These are phyloP conservation scores for Globisporangium apiculatum DNA, from an alignment of 352 stramenopile genomes.

Conservation along the genomic window DNA sequence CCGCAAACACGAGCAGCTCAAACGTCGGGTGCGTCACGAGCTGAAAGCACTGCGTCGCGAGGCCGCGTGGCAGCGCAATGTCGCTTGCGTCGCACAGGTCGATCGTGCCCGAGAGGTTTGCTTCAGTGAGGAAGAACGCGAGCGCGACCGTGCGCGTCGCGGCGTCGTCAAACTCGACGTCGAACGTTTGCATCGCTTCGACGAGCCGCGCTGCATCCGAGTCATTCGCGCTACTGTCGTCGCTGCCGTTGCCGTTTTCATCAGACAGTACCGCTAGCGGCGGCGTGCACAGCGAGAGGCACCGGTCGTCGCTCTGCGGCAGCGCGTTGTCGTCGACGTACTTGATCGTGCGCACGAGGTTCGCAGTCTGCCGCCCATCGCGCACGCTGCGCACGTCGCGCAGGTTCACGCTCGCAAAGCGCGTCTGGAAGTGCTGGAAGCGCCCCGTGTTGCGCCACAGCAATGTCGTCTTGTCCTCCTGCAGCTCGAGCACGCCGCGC, in stretches of 20 bases:
- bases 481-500: slow-evolving; percentile 45
- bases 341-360: slow-evolving; percentile 80
- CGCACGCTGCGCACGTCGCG: slow-evolving; percentile 53
- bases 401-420: slow-evolving; percentile 24
- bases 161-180: slow-evolving; percentile 66
- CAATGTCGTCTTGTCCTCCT: slow-evolving; percentile 56
- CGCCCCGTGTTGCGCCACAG: slow-evolving; percentile 43
- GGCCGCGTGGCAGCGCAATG: slow-evolving; percentile 37
- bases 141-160: slow-evolving; percentile 39
- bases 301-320: slow-evolving; percentile 53
- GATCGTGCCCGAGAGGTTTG: slow-evolving; percentile 34
- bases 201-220: slow-evolving; percentile 11
- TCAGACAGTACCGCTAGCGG: not conserved
- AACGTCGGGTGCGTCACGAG: slow-evolving; percentile 68
- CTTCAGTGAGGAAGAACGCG: slow-evolving; percentile 52
- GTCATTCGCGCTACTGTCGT: not conserved
- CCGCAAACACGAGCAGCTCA: slow-evolving; percentile 55
- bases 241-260: not conserved
- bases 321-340: slow-evolving; percentile 45
- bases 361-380: slow-evolving; percentile 65
- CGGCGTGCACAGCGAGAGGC: slow-evolving; percentile 45
- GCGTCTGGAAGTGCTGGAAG: slow-evolving; percentile 23
- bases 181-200: slow-evolving; percentile 38
- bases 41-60: slow-evolving; percentile 57
- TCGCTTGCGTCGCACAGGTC: slow-evolving; percentile 37